Base-by-base conservation (phyloP, 345 rosid genomes). In the Fremontodendron californicum region DNA sequence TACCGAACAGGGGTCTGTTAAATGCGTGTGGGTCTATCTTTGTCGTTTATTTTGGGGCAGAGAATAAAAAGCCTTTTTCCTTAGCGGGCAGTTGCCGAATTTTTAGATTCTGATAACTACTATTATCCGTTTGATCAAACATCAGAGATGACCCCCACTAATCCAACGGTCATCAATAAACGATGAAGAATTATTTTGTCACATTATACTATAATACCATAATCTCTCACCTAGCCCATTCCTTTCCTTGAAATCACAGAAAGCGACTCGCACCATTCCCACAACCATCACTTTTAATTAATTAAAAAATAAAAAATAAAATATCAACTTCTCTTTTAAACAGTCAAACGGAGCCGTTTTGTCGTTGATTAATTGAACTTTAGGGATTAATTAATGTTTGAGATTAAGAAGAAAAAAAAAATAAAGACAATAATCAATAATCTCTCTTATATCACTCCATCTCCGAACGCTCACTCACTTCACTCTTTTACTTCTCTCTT, bases 401-500 rank as follows among this genome's bases (percentile, higher is more conserved):
- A 3, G 16, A 68, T 10, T 23, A 13, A 16, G 16, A 0, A 0
- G 35, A 21, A 11, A 0, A 42, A 21, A 11, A 29, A 9, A 60
- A 8, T 13, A 43, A 43, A 2, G 70, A 76, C 25, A 54, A 67
- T 62, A 60, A 33, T 0, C 16, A 9, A 23, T 19, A 65, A 71
- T 78, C 68, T 37, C 68, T 37, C 29, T 57, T 64, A 73, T 81
- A 80, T 81, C 66, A 69, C 13, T 40, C n/a, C n/a, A 7, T 71
- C 61, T 31, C 68, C 21, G 35, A 3, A 7, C 42, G 8, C 77
- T 39, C 31, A 49, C 63, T 37, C 75, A 35, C 80, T 73, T 39
- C 83, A 43, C 82, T 81, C 67, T 58, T 33, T 76, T 82, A 74
- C 72, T 70, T 74, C 83, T n/a, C 4, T 52, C 31, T 79, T 75